These are phyloP conservation scores for Scutellaria baicalensis DNA, from an alignment of 257 asterid species.

Conservation along the genomic window DNA sequence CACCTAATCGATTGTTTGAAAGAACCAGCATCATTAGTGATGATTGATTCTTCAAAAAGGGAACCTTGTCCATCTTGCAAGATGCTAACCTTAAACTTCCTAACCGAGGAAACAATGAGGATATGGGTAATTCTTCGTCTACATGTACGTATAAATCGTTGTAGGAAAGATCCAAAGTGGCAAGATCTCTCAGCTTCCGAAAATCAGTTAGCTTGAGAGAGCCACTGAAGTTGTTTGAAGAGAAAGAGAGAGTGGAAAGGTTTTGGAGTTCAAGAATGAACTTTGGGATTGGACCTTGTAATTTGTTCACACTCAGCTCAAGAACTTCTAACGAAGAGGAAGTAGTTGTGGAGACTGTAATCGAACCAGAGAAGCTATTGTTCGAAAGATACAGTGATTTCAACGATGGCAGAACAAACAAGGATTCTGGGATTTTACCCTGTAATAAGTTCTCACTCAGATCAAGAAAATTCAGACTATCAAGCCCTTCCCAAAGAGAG, in stretches of 20 bases:
- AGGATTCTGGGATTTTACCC: slow-evolving; percentile 36
- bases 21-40: slow-evolving; percentile 40
- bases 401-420: slow-evolving; percentile 41
- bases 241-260: slow-evolving; percentile 24
- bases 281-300: slow-evolving; percentile 48
- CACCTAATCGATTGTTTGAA: slow-evolving; percentile 35
- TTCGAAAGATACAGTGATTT: slow-evolving; percentile 16
- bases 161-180: slow-evolving; percentile 29
- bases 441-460: slow-evolving; percentile 31
- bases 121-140: slow-evolving; percentile 1
- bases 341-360: background rate
- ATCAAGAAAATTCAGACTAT: slow-evolving; percentile 25
- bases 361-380: slow-evolving; percentile 35
- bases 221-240: slow-evolving; percentile 42
- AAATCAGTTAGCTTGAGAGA: slow-evolving; percentile 29
- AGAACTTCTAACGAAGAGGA: slow-evolving; percentile 22
- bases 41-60: slow-evolving; percentile 34
- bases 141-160: slow-evolving; percentile 23
- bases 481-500: slow-evolving; percentile 35
- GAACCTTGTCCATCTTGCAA: slow-evolving; percentile 42
- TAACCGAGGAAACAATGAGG: slow-evolving; percentile 26
- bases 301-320: slow-evolving; percentile 34
- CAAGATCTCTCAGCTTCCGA: slow-evolving; percentile 17
- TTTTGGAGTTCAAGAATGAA: slow-evolving; percentile 29
- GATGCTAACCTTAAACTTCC: slow-evolving; percentile 32